These are phyloP conservation scores for Teunomyces kruisii DNA, from an alignment of 805 yeast genomes.

Conservation along the genomic window DNA sequence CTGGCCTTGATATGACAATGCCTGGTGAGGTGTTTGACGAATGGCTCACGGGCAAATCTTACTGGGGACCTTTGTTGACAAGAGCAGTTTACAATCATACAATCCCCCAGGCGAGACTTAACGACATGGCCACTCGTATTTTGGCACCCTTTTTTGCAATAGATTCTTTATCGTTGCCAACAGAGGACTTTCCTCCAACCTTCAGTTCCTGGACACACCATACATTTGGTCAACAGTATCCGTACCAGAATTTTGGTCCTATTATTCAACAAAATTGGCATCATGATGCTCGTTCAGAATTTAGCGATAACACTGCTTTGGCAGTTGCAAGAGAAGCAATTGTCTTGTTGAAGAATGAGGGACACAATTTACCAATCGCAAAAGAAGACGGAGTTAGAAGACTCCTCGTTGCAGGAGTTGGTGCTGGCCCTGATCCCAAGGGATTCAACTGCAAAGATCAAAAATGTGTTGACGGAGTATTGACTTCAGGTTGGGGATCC, in stretches of 20 bases:
- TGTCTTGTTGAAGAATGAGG: conserved; percentile 53
- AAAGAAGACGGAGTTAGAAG: conserved; percentile 41
- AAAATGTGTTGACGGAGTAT: conserved; percentile 51
- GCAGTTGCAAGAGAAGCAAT: conserved; percentile 59
- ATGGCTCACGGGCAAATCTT: conserved; percentile 53
- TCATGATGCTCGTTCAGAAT: conserved; percentile 50
- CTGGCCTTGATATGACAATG: conserved; percentile 68
- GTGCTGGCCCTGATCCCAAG: conserved; percentile 49
- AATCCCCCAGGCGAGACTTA: conserved; percentile 49
- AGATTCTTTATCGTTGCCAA: conserved; percentile 36
- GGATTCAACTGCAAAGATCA: conserved; percentile 58
- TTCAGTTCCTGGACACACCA: conserved; percentile 60
- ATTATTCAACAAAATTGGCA: conserved; percentile 54
- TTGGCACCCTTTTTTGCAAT: conserved; percentile 55
- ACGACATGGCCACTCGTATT: conserved; percentile 63
- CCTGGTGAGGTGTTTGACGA: conserved; percentile 57
- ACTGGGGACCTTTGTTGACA: conserved; percentile 59
- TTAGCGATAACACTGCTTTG: conserved; percentile 48
- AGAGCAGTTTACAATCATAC: conserved; percentile 56
- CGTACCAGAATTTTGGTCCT: conserved; percentile 57
- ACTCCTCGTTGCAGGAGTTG: conserved; percentile 50
- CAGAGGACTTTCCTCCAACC: conserved; percentile 47
- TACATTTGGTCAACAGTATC: conserved; percentile 53
- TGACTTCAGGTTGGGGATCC: conserved; percentile 67
- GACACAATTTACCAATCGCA: conserved; percentile 52